Conservation (phyloP, 2,329 filamentous ascomycete species). For the Colletotrichum navitas region DNA sequence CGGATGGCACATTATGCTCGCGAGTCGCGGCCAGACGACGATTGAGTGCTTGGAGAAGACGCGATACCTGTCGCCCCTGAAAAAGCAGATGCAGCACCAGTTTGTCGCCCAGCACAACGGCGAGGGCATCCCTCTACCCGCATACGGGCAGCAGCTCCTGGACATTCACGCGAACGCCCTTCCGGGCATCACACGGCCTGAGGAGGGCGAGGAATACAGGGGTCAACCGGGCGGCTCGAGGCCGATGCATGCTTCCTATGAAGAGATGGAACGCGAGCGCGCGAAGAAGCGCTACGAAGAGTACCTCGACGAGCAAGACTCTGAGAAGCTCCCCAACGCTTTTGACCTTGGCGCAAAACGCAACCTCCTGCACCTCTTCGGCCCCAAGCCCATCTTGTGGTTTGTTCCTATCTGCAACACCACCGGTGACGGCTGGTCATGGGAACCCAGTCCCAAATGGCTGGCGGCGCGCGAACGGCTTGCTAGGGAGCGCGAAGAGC, state of each 20-base stretch:
- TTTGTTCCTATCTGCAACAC: conserved; percentile 85
- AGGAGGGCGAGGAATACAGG: conserved; percentile 80
- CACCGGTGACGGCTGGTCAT: conserved; percentile 91
- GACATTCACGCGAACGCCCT: conserved; percentile 87
- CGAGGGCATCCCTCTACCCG: conserved; percentile 64
- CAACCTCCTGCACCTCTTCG: conserved; percentile 87
- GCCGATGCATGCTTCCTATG: conserved; percentile 64
- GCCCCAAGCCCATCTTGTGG: conserved; percentile 80
- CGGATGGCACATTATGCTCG: conserved; percentile 89
- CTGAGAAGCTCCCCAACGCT: conserved; percentile 87
- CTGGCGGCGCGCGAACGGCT: conserved; percentile 76
- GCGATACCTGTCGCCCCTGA: conserved; percentile 86
- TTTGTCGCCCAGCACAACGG: conserved; percentile 68
- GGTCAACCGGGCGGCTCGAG: conserved; percentile 49
- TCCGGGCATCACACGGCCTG: conserved; percentile 82
- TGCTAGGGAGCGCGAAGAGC: conserved; percentile 67
- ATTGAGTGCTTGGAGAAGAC: conserved; percentile 98
- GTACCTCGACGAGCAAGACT: conserved; percentile 92
- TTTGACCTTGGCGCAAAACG: conserved; percentile 89
- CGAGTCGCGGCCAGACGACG: conserved; percentile 85
- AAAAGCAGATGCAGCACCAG: conserved; percentile 76
- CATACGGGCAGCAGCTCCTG: conserved; percentile 78
- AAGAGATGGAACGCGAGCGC: conserved; percentile 67
- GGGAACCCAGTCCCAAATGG: conserved; percentile 89
- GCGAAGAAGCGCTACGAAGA: conserved; percentile 69